These are phyloP conservation scores for Onygenales sp. DNA, from an alignment of 2,329 filamentous ascomycete species.

Conservation along the genomic window DNA sequence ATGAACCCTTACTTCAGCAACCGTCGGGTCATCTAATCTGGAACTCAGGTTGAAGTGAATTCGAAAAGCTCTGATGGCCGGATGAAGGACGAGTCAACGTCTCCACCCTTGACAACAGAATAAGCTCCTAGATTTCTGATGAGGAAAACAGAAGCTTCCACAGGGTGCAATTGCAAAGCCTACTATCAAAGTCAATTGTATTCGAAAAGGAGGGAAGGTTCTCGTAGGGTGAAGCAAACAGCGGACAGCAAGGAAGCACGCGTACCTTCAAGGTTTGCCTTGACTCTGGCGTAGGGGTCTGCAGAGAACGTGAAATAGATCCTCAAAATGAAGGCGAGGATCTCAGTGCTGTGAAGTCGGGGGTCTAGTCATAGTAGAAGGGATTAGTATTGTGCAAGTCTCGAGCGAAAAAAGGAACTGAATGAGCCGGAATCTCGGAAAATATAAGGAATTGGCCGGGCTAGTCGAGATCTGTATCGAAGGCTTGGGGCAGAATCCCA, in stretches of 20 bases:
- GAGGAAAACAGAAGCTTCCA: conserved; percentile 28
- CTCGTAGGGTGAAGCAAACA: neutral
- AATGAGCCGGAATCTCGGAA: too few species aligned
- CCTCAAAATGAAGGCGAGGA: neutral
- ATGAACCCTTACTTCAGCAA: conserved; percentile 33
- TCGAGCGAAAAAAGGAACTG: neutral
- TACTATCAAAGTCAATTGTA: conserved; percentile 5
- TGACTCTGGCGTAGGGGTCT: neutral
- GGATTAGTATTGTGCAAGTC: neutral
- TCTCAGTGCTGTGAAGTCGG: neutral
- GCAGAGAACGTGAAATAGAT: neutral
- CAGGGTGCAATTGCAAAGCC: conserved; percentile 20
- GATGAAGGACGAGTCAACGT: conserved; percentile 39
- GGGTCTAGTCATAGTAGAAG: neutral
- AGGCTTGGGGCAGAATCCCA: too few species aligned
- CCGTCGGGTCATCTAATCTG: conserved; percentile 37
- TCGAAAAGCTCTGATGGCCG: conserved; percentile 23
- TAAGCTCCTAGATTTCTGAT: conserved; percentile 22
- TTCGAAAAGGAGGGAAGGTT: neutral
- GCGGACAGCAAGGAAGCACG: neutral
- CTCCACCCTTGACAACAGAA: conserved; percentile 30
- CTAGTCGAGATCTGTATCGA: too few species aligned
- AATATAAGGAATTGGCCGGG: neutral
- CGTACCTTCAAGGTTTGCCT: conserved; percentile 1
- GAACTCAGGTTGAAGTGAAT: conserved; percentile 28